Evolutionary conservation across 441 rosid species (phyloP), one percentile per base, ranked within the genome.

Genomic region (Pelargonium australe): DNA sequence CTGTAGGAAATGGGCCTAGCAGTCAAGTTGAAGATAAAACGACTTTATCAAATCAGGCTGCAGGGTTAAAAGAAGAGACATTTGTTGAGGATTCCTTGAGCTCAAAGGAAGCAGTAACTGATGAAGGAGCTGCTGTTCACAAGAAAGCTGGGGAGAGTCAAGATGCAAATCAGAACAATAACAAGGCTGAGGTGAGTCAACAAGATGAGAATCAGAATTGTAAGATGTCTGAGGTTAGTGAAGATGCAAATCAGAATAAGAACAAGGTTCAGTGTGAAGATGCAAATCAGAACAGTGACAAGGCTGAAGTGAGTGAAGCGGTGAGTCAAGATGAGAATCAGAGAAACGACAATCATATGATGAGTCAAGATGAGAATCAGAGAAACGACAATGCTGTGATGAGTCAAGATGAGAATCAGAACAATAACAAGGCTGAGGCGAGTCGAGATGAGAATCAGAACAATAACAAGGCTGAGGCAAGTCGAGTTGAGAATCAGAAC

Each of bases 1-100:
- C 60, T 19, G n/a, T 66, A 16, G 78, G 71, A 23, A 66, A 71
- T 67, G 79, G 69, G 25, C 23, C 41, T 16, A 75, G 65, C n/a
- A 70, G 62, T 72, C 71, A 67, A 68, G 72, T 57, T 49, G 60
- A 68, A 65, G 70, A 65, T 67, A 81, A 77, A 80, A 57, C 75
- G 53, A 57, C 51, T 58, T 41, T 69, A 58, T 47, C 76, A 20
- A 72, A 78, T 58, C 64, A 68, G 28, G 85, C 70, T 68, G 65
- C 71, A 7, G 84, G 72, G 65, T 40, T 62, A 19, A 82, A 66
- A 75, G 75, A 72, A 66, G 55, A 68, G 44, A 69, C 14, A 20
- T 74, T 73, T 57, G 68, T 66, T 25, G 73, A 65, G 3, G 76
- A 75, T n/a, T 45, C 58, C 19, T 47, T n/a, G 47, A 75, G 74